Conservation (phyloP, 768 basidiomycete genomes). For the Boletus pseudo-olivaceus region DNA sequence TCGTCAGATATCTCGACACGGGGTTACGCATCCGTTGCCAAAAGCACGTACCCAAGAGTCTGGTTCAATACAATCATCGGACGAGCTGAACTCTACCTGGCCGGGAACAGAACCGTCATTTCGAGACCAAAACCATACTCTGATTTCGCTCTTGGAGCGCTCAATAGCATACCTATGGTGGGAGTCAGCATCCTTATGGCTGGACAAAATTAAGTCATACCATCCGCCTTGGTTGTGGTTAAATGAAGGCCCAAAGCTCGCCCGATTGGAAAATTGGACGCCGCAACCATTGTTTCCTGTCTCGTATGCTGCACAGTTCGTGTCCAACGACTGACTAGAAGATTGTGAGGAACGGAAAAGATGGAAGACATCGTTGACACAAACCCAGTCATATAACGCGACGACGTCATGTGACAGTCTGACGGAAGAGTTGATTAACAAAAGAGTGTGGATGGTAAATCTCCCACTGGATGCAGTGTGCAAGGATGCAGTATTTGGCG, state of each 20-base stretch:
- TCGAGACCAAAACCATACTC: conserved; percentile 45
- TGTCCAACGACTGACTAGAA: conserved; percentile 5
- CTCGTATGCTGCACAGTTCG: conserved; percentile 22
- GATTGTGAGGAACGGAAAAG: background rate
- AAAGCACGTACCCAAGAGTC: conserved; percentile 29
- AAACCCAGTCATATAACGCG: conserved; percentile 20
- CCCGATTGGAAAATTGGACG: conserved; percentile 12
- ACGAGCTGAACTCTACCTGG: conserved; percentile 21
- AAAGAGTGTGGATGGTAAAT: background rate
- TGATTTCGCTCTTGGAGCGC: conserved; percentile 32
- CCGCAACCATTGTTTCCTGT: conserved; percentile 22
- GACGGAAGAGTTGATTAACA: background rate
- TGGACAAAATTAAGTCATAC: conserved; percentile 12
- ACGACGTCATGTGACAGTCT: conserved; percentile 22
- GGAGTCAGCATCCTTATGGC: background rate
- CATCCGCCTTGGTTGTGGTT: conserved; percentile 38
- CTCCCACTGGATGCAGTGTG: conserved; percentile 28
- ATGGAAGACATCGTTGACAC: background rate
- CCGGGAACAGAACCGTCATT: conserved; percentile 20
- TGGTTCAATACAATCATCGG: conserved; percentile 18
- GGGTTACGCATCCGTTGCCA: background rate
- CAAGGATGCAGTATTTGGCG: conserved; percentile 32
- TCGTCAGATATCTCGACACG: background rate
- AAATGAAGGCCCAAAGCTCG: conserved; percentile 26
- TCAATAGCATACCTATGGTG: conserved; percentile 40